Percentiles rank a stretch among this genome's conserved stretches.
Evolutionary conservation across 306 rosid genomes (phyloP).

Genomic region (Dicorynia guianensis): DNA sequence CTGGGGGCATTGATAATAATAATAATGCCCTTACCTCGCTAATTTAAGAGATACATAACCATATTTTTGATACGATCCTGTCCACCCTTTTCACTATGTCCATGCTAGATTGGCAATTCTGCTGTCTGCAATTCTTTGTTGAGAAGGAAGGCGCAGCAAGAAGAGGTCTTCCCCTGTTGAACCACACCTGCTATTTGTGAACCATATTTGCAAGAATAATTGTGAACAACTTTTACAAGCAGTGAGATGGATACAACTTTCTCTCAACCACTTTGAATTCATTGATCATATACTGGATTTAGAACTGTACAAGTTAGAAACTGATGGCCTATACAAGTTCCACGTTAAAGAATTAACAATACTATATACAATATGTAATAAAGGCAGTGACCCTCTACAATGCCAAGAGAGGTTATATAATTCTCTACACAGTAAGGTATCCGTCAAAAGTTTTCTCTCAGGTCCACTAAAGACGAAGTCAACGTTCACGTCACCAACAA

Average conservation of each 20-base stretch:
- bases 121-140: neutral
- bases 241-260: conserved; percentile 9
- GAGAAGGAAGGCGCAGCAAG: neutral
- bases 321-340: conserved; percentile 46
- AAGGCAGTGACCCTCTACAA: conserved; percentile 34
- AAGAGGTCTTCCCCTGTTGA: neutral
- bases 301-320: conserved; percentile 26
- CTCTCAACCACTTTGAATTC: neutral
- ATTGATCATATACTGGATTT: conserved; percentile 29
- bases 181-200: neutral
- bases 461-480: conserved; percentile 12
- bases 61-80: no score
- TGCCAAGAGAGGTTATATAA: conserved; percentile 36
- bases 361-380: conserved; percentile 51
- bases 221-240: neutral
- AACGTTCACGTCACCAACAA: conserved; percentile 27
- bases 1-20: no score
- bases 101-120: no score
- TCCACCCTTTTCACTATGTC: no score
- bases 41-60: no score
- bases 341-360: conserved; percentile 45
- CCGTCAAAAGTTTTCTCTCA: conserved; percentile 36
- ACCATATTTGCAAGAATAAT: neutral
- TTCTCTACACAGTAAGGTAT: conserved; percentile 28
- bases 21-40: no score